phyloP scores from a whole-genome alignment of 2,329 filamentous ascomycete species.

The Biscogniauxia mediterranea region DNA sequence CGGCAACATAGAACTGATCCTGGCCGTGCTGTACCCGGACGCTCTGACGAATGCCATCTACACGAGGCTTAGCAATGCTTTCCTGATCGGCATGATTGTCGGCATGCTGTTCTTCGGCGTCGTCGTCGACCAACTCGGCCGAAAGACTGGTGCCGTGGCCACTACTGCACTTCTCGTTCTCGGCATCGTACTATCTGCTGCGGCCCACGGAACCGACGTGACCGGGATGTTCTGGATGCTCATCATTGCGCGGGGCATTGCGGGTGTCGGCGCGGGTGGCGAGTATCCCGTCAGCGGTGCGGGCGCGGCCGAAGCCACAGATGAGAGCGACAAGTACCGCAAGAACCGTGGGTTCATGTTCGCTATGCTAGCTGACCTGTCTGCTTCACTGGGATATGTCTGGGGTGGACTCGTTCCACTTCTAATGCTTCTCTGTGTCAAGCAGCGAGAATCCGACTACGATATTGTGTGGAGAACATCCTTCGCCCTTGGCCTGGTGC shows the following conservation, averaged over 20 bases:
- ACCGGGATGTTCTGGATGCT: slow-evolving; percentile 51
- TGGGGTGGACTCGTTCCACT: slow-evolving; percentile 49
- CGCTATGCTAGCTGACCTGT: slow-evolving; percentile 52
- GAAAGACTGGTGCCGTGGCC: slow-evolving; percentile 45
- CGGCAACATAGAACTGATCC: slow-evolving; percentile 43
- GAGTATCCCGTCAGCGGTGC: slow-evolving; percentile 53
- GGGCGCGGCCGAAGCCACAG: slow-evolving; percentile 52
- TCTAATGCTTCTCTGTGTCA: slow-evolving; percentile 49
- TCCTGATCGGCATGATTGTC: slow-evolving; percentile 54
- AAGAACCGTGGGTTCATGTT: slow-evolving; percentile 55
- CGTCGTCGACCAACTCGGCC: slow-evolving; percentile 49
- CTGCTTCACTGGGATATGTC: slow-evolving; percentile 49
- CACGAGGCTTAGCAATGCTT: slow-evolving; percentile 53
- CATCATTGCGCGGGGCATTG: slow-evolving; percentile 40
- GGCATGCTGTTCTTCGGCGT: slow-evolving; percentile 55
- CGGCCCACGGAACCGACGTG: slow-evolving; percentile 38
- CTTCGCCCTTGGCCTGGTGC: slow-evolving; percentile 49
- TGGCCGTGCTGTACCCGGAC: slow-evolving; percentile 42
- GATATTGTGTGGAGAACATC: slow-evolving; percentile 49
- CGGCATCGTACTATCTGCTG: slow-evolving; percentile 46
- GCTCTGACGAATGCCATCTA: slow-evolving; percentile 43
- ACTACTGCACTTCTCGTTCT: slow-evolving; percentile 47
- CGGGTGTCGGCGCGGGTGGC: slow-evolving; percentile 42
- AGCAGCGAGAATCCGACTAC: slow-evolving; percentile 41
- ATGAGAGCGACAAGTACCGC: slow-evolving; percentile 44